These are phyloP conservation scores for Phylloporus arenicola DNA, from an alignment of 768 basidiomycete genomes.

Conservation along the genomic window DNA sequence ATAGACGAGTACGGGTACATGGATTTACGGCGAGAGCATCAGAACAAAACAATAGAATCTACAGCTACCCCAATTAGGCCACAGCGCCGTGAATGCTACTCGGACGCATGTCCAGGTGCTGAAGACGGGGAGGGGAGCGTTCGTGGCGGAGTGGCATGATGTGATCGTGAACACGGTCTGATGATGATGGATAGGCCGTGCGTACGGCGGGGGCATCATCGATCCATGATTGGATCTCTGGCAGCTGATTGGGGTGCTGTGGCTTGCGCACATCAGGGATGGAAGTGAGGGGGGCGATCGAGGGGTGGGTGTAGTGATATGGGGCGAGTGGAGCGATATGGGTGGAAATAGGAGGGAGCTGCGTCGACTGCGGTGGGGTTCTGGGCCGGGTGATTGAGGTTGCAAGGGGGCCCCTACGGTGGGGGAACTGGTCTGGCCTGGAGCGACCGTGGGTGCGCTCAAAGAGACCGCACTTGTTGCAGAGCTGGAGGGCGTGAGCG, in stretches of 20 bases:
- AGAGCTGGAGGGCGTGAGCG: conserved; percentile 28
- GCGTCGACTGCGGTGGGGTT: conserved; percentile 43
- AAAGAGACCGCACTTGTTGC: conserved; percentile 71
- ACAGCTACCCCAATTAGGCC: conserved; percentile 19
- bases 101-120: conserved; percentile 30
- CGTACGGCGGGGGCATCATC: conserved; percentile 27
- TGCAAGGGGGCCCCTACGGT: conserved; percentile 68
- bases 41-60: conserved; percentile 3
- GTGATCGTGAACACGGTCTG: conserved; percentile 30
- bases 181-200: conserved; percentile 24
- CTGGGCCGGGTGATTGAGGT: conserved; percentile 42
- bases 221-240: conserved; percentile 47
- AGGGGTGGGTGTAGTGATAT: conserved; percentile 49
- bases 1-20: conserved; percentile 20
- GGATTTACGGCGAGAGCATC: not conserved
- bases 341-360: conserved; percentile 42
- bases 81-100: conserved; percentile 28
- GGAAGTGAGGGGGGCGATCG: conserved; percentile 42
- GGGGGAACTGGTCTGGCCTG: conserved; percentile 75
- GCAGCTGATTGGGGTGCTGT: conserved; percentile 36
- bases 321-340: conserved; percentile 38
- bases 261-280: conserved; percentile 32
- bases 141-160: conserved; percentile 26
- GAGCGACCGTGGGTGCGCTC: conserved; percentile 77
- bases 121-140: conserved; percentile 30